phyloP scores from a whole-genome alignment of 805 yeast genomes.

The Ogataea pilisensis region DNA sequence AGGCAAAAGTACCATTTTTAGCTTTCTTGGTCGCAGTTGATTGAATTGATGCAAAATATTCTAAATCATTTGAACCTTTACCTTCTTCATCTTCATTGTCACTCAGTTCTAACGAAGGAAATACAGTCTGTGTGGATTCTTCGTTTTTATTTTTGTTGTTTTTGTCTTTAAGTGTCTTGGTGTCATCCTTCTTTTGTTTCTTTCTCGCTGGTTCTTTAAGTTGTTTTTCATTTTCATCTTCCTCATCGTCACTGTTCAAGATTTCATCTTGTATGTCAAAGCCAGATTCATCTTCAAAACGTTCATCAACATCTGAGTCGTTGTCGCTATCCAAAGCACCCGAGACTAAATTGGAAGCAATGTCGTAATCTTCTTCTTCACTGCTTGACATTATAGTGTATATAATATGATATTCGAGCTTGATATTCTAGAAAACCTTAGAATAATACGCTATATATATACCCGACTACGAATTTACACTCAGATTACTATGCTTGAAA shows the following conservation, averaged over 20 bases:
- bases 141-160: slow-evolving; percentile 14
- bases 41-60: slow-evolving; percentile 32
- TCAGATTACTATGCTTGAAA: too few relatives aligned
- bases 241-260: slow-evolving; percentile 46
- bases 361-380: slow-evolving; percentile 53
- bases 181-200: slow-evolving; percentile 29
- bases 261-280: slow-evolving; percentile 49
- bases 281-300: slow-evolving; percentile 25
- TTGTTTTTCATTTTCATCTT: slow-evolving; percentile 27
- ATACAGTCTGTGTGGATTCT: slow-evolving; percentile 15
- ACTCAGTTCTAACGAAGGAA: slow-evolving; percentile 41
- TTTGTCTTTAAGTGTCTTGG: too few relatives aligned
- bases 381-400: slow-evolving; percentile 16
- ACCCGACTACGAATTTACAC: too few relatives aligned
- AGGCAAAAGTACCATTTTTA: slow-evolving; percentile 79
- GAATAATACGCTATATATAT: too few relatives aligned
- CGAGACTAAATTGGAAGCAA: slow-evolving; percentile 56
- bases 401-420: neutral
- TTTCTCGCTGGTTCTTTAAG: slow-evolving; percentile 15
- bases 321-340: slow-evolving; percentile 25
- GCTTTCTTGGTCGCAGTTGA: slow-evolving; percentile 47
- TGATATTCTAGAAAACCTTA: too few relatives aligned
- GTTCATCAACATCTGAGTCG: slow-evolving; percentile 14
- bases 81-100: slow-evolving; percentile 40
- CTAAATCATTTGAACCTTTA: slow-evolving; percentile 31